Evolutionary conservation across 2,329 filamentous ascomycete genomes (phyloP).

Genomic region (Colletotrichum tabaci): DNA sequence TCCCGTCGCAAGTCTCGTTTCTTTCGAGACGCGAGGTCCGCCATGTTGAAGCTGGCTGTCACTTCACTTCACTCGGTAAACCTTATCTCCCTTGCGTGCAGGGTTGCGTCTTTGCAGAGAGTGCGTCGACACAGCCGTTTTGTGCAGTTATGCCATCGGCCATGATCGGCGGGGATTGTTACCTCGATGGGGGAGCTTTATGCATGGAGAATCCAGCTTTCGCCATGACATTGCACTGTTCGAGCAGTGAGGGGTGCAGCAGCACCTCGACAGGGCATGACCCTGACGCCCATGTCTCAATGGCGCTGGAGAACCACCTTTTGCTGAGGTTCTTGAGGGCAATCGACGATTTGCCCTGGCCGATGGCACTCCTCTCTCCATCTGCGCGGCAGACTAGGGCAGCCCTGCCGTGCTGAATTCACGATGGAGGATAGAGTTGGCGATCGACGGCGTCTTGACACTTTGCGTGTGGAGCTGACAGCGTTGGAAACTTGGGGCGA

Average conservation of each 20-base stretch:
- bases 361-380: constrained; percentile 15
- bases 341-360: constrained; percentile 34
- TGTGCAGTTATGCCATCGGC: constrained; percentile 30
- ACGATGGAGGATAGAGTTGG: constrained; percentile 34
- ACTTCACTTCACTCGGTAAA: constrained; percentile 32
- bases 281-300: constrained; percentile 35
- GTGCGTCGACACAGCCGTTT: constrained; percentile 27
- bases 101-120: constrained; percentile 14
- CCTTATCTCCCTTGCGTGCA: constrained; percentile 39
- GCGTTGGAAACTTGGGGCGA: constrained; percentile 34
- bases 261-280: constrained; percentile 28
- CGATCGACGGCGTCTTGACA: constrained; percentile 35
- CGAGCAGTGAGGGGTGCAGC: constrained; percentile 36
- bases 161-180: constrained; percentile 22
- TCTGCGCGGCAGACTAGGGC: constrained; percentile 27
- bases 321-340: constrained; percentile 22
- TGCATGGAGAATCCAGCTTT: constrained; percentile 34
- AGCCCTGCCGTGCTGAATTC: constrained; percentile 11
- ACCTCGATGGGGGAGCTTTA: constrained; percentile 30
- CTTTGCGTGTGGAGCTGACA: constrained; percentile 23
- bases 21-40: constrained; percentile 18
- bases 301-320: constrained; percentile 30
- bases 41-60: constrained; percentile 23
- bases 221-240: constrained; percentile 35
- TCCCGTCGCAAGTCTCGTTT: constrained; percentile 28